Percentiles rank a stretch among this genome's conserved stretches.
Evolutionary conservation across 169 alveolate genomes (phyloP).

Genomic region (Plasmodium inui): DNA sequence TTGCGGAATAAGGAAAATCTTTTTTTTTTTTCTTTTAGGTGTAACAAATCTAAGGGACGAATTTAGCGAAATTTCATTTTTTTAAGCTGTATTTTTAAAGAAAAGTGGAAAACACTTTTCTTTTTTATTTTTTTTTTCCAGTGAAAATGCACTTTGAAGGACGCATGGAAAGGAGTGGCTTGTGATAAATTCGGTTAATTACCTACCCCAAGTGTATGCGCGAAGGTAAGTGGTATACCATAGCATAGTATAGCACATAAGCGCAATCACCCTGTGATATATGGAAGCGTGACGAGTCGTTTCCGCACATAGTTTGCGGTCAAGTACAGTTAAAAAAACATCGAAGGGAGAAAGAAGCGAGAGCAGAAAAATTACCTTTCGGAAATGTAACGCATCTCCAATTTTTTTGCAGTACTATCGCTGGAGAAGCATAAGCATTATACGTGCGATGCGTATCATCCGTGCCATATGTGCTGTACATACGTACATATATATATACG

Average conservation of each 20-base stretch:
- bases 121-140: not conserved
- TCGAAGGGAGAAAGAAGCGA: not conserved
- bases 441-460: not conserved
- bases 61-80: not conserved
- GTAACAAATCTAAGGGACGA: not conserved
- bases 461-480: not conserved
- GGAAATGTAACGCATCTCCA: not conserved
- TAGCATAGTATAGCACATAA: not conserved
- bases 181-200: not conserved
- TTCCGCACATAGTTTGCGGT: not conserved
- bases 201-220: not conserved
- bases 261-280: not conserved
- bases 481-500: not conserved
- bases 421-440: not conserved
- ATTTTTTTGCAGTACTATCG: not conserved
- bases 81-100: slow-evolving; percentile 2
- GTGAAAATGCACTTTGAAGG: not conserved
- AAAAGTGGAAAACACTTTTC: not conserved
- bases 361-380: not conserved
- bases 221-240: not conserved
- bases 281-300: not conserved
- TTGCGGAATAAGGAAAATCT: not conserved
- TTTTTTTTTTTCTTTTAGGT: not conserved
- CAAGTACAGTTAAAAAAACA: not conserved
- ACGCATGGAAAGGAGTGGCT: not conserved